Conservation (phyloP, 805 yeast genomes). For the Ogataea ramenticola region DNA sequence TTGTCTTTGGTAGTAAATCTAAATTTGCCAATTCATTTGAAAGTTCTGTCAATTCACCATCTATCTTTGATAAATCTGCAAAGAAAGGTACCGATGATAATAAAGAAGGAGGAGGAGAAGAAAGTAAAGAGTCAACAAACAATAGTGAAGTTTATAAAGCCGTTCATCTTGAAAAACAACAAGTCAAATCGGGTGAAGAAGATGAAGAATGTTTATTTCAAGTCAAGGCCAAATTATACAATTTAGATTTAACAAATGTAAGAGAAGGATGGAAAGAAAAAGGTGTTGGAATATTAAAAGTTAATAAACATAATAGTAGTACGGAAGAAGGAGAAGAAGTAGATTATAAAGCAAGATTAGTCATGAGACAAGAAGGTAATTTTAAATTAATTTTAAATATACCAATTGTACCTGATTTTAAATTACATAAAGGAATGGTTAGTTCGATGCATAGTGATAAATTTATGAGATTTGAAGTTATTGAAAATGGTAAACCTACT, state of each 20-base stretch:
- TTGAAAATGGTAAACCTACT: conserved; percentile 56
- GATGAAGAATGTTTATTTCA: conserved; percentile 63
- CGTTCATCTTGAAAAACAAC: conserved; percentile 54
- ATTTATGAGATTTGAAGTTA: conserved; percentile 68
- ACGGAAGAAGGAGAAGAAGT: conserved; percentile 18
- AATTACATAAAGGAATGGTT: conserved; percentile 72
- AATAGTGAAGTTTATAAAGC: conserved; percentile 33
- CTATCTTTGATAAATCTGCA: conserved; percentile 35
- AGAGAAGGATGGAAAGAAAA: conserved; percentile 91
- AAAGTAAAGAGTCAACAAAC: conserved; percentile 10
- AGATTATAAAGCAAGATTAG: conserved; percentile 50
- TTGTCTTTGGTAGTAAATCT: conserved; percentile 38
- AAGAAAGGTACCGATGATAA: conserved; percentile 3
- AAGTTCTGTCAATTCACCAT: conserved; percentile 41
- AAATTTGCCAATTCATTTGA: conserved; percentile 51
- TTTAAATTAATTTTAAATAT: conserved; percentile 76
- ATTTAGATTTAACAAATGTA: conserved; percentile 56
- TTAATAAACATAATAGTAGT: conserved; percentile 37
- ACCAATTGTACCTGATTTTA: conserved; percentile 55
- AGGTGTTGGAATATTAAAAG: conserved; percentile 83
- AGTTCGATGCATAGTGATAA: conserved; percentile 81
- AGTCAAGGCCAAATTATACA: conserved; percentile 73
- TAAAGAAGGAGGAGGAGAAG: conserved; percentile 11
- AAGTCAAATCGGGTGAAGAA: conserved; percentile 84
- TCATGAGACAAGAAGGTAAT: conserved; percentile 88